Conservation (phyloP, 116 monocot species). For the Iris pallida region DNA sequence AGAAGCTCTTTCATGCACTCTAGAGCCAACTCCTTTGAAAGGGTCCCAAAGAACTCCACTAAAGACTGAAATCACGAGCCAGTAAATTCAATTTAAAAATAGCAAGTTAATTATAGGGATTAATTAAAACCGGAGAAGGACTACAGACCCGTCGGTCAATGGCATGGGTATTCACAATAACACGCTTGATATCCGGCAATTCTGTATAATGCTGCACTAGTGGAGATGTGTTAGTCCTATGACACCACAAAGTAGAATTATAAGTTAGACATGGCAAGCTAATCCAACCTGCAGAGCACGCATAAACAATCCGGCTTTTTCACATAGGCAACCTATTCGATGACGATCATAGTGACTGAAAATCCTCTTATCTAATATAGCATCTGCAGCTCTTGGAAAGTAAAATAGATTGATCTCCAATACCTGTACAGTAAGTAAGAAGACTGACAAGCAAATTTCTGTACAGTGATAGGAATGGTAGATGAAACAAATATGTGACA, state of each 20-base stretch:
- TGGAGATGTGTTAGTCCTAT: background rate
- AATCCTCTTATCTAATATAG: conserved; percentile 89
- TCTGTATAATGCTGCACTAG: conserved; percentile 73
- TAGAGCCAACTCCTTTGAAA: conserved; percentile 87
- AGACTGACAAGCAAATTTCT: too few species aligned
- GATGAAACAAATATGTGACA: background rate
- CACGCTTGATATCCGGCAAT: conserved; percentile 83
- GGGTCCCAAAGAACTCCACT: conserved; percentile 94
- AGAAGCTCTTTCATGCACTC: conserved; percentile 97
- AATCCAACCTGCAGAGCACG: conserved; percentile 69
- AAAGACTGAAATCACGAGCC: conserved; percentile 37
- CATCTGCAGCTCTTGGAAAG: conserved; percentile 88
- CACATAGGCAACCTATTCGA: conserved; percentile 75
- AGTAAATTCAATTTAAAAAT: background rate
- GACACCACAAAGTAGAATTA: background rate
- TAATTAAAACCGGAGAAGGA: background rate
- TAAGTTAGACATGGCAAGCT: background rate
- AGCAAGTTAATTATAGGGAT: background rate
- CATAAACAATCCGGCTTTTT: conserved; percentile 75
- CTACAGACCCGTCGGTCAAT: conserved; percentile 82
- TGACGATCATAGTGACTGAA: conserved; percentile 86
- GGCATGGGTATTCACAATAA: conserved; percentile 87
- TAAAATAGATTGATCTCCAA: conserved; percentile 87
- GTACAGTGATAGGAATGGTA: background rate
- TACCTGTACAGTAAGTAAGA: conserved; percentile 34